phyloP scores from a whole-genome alignment of 305 asterid species.

The Rubia balearica region DNA sequence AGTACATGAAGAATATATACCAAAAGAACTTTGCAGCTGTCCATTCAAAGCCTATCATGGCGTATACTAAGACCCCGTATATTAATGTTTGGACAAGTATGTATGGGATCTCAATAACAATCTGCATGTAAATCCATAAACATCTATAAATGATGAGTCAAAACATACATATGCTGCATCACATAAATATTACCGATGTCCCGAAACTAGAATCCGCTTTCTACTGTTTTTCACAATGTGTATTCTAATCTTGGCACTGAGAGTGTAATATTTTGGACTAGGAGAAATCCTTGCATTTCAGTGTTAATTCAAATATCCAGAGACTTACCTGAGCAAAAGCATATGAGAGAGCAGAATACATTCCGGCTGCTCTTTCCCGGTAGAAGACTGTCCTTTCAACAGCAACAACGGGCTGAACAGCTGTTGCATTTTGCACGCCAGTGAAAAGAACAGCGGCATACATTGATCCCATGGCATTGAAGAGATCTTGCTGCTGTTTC shows the following conservation, averaged over 20 bases:
- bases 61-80: constrained; percentile 21
- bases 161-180: no score
- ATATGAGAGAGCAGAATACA: constrained; percentile 27
- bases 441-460: constrained; percentile 24
- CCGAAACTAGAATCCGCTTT: background rate
- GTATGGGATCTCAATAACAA: constrained; percentile 24
- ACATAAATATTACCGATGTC: background rate
- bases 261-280: background rate
- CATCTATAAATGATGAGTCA: background rate
- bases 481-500: constrained; percentile 20
- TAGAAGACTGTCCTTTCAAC: constrained; percentile 24
- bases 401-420: constrained; percentile 22
- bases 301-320: background rate
- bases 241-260: background rate
- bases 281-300: background rate
- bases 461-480: constrained; percentile 29
- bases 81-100: constrained; percentile 19
- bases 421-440: constrained; percentile 23
- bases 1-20: constrained; percentile 25
- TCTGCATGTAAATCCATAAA: constrained; percentile 13
- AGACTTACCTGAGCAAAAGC: constrained; percentile 24
- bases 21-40: constrained; percentile 25
- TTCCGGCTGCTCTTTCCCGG: constrained; percentile 25
- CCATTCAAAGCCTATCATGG: constrained; percentile 27
- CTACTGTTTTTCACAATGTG: no score